These are phyloP conservation scores for rapeseed (Brassica napus) DNA, from an alignment of 345 rosid species.

Conservation along the genomic window DNA sequence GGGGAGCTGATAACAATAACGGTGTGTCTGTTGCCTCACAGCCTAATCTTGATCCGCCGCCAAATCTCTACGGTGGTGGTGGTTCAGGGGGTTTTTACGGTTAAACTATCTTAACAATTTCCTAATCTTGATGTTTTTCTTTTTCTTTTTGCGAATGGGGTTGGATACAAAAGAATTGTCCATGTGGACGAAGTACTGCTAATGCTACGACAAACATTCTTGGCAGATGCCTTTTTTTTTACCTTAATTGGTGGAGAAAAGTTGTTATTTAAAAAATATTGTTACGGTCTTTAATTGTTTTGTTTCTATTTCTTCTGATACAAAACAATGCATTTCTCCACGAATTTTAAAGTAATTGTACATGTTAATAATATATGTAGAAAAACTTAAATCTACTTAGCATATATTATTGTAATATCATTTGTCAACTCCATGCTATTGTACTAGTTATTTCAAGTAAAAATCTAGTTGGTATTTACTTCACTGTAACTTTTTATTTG, in stretches of 20 bases:
- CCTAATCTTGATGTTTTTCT: not conserved
- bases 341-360: not conserved
- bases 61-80: slow-evolving; percentile 66
- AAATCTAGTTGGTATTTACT: not conserved
- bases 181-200: not conserved
- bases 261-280: not conserved
- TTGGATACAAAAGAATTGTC: slow-evolving; percentile 23
- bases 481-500: not conserved
- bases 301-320: not conserved
- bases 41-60: slow-evolving; percentile 52
- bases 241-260: not conserved
- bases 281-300: not conserved
- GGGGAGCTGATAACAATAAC: slow-evolving; percentile 47
- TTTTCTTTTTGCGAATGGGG: not conserved
- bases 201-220: slow-evolving; percentile 13
- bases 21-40: slow-evolving; percentile 57
- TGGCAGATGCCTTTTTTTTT: not conserved
- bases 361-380: not conserved
- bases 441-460: not conserved
- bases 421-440: not conserved
- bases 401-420: not conserved
- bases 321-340: not conserved
- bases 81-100: slow-evolving; percentile 59
- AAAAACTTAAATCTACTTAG: not conserved
- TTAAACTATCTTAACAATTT: slow-evolving; percentile 46